Evolutionary conservation across 1,284 basidiomycete genomes (phyloP).

Genomic region (Moniliophthora roreri): DNA sequence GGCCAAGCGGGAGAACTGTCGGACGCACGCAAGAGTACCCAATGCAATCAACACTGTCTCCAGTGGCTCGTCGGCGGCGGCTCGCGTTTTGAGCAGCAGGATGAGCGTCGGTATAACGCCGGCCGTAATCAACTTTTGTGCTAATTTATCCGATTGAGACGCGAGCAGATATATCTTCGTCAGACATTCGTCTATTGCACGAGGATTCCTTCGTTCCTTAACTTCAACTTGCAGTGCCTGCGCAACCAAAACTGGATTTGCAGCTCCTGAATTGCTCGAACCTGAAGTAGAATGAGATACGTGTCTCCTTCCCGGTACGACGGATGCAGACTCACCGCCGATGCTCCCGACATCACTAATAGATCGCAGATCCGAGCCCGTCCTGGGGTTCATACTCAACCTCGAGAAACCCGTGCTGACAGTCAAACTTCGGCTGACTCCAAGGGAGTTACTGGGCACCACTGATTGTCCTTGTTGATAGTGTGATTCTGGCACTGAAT

Average conservation of each 20-base stretch:
- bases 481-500: no score
- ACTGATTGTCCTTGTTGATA: no score
- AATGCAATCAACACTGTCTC: slow-evolving; percentile 13
- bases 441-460: background rate
- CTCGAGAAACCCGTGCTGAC: background rate
- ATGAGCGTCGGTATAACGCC: slow-evolving; percentile 12
- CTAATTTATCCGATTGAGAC: slow-evolving; percentile 9
- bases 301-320: no score
- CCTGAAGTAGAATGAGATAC: no score
- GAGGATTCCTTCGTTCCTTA: slow-evolving; percentile 7
- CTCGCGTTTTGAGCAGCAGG: slow-evolving; percentile 11
- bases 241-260: slow-evolving; percentile 14
- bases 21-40: slow-evolving; percentile 8
- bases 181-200: slow-evolving; percentile 12
- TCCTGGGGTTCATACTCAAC: background rate
- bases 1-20: no score
- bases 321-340: background rate
- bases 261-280: background rate
- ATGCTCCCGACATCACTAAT: slow-evolving; percentile 1
- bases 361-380: background rate
- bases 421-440: background rate
- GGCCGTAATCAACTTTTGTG: slow-evolving; percentile 14
- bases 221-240: slow-evolving; percentile 16
- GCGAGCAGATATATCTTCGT: slow-evolving; percentile 12
- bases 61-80: slow-evolving; percentile 3